These are phyloP conservation scores for Globisporangium takayamanum DNA, from an alignment of 352 stramenopile genomes.

Conservation along the genomic window DNA sequence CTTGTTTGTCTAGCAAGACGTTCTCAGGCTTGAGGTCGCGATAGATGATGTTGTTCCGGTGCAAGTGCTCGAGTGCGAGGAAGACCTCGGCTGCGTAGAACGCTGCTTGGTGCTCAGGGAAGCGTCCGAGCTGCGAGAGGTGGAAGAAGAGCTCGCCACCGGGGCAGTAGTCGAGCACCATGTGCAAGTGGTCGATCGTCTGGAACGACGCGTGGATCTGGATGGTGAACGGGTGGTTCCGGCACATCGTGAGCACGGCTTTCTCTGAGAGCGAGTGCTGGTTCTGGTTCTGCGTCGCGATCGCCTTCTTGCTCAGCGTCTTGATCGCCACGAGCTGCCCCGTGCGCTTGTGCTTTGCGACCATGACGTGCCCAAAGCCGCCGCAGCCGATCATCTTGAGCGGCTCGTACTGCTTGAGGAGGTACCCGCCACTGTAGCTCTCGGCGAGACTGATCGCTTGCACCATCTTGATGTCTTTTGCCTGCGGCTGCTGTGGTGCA, in stretches of 20 bases:
- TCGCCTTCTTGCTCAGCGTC: constrained; percentile 74
- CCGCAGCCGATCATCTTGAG: constrained; percentile 78
- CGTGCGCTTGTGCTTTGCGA: constrained; percentile 52
- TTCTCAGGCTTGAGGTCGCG: constrained; percentile 91
- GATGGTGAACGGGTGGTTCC: constrained; percentile 90
- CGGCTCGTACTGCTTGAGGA: constrained; percentile 71
- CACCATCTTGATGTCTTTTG: constrained; percentile 45
- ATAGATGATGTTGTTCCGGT: constrained; percentile 76
- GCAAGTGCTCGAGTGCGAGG: constrained; percentile 71
- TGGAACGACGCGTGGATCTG: constrained; percentile 87
- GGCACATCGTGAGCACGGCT: constrained; percentile 81
- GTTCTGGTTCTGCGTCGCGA: constrained; percentile 76
- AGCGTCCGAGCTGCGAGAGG: constrained; percentile 62
- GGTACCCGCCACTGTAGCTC: constrained; percentile 74
- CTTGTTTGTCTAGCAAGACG: constrained; percentile 81
- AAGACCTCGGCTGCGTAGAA: constrained; percentile 89
- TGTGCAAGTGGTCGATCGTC: constrained; percentile 68
- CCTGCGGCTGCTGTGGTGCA: constrained; percentile 1
- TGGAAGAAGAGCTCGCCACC: constrained; percentile 85
- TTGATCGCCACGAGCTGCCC: constrained; percentile 73
- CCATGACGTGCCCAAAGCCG: constrained; percentile 85
- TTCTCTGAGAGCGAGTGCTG: constrained; percentile 84
- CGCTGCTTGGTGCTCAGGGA: constrained; percentile 62
- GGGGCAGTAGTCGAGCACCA: constrained; percentile 74
- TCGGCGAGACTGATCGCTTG: constrained; percentile 71